Evolutionary conservation across 2,329 filamentous ascomycete genomes (phyloP).

Genomic region (Fusarium udum): DNA sequence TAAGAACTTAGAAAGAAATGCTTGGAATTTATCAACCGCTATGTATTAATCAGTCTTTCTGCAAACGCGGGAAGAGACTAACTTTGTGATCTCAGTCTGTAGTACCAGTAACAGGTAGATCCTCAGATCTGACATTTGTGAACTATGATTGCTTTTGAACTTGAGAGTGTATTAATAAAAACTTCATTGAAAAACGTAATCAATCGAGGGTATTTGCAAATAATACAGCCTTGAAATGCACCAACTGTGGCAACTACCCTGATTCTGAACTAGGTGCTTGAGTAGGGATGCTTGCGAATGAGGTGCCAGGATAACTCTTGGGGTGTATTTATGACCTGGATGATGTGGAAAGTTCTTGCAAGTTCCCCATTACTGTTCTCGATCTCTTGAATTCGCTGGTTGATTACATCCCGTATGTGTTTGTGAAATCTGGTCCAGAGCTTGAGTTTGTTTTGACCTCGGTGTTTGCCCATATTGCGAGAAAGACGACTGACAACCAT

Average conservation of each 20-base stretch:
- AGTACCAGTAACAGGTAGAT: neutral
- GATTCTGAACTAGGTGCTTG: neutral
- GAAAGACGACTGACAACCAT: conserved; percentile 4
- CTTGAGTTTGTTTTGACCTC: neutral
- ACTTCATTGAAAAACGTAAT: too few relatives aligned
- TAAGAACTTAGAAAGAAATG: neutral
- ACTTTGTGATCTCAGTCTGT: neutral
- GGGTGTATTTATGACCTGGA: neutral
- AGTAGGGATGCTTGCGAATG: neutral
- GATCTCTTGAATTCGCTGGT: neutral
- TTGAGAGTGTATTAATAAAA: neutral
- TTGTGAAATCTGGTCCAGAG: neutral
- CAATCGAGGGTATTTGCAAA: neutral
- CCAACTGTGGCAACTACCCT: neutral
- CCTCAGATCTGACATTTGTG: neutral
- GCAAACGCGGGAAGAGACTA: neutral
- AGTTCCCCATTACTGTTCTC: neutral
- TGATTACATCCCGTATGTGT: neutral
- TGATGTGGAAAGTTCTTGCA: neutral
- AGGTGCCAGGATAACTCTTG: conserved; percentile 2
- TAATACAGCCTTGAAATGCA: neutral
- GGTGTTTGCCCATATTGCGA: neutral
- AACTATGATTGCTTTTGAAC: neutral
- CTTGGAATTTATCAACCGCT: neutral
- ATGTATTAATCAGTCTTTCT: neutral